Percentiles rank a stretch among this genome's conserved stretches.
phyloP scores from a whole-genome alignment of 148 eudicot genomes.

The Salicornia ramosissima region DNA sequence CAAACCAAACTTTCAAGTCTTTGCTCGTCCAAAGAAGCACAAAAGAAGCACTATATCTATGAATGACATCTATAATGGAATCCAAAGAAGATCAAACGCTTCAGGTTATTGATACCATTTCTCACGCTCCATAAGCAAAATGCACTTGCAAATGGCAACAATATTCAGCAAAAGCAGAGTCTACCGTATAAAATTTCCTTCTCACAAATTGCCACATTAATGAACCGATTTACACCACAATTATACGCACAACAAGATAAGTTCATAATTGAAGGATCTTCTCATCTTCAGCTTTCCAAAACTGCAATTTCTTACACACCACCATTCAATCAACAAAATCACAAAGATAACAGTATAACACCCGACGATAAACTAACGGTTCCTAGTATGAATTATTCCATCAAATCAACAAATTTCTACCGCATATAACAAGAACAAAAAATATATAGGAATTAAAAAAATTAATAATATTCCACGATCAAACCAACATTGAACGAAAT shows the following conservation, averaged over 20 bases:
- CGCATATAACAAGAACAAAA: neutral
- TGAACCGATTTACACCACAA: neutral
- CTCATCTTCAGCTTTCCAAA: no score
- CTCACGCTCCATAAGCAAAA: neutral
- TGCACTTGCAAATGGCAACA: neutral
- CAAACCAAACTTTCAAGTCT: neutral
- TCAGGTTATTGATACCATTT: neutral
- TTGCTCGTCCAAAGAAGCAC: neutral
- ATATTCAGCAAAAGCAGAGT: neutral
- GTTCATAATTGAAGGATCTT: neutral
- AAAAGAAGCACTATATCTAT: neutral
- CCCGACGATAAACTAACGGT: neutral
- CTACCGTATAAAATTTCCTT: neutral
- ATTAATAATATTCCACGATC: neutral
- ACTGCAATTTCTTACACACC: neutral
- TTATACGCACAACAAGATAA: neutral
- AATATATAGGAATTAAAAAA: neutral
- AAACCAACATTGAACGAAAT: constrained; percentile 6
- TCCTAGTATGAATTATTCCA: neutral
- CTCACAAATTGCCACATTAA: neutral
- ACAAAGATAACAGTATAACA: neutral
- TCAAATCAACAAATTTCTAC: neutral
- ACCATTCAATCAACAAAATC: neutral
- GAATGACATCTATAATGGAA: neutral
- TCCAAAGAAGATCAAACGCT: neutral